These are phyloP conservation scores for Termitomyces titanicus DNA, from an alignment of 768 basidiomycete genomes.

Conservation along the genomic window DNA sequence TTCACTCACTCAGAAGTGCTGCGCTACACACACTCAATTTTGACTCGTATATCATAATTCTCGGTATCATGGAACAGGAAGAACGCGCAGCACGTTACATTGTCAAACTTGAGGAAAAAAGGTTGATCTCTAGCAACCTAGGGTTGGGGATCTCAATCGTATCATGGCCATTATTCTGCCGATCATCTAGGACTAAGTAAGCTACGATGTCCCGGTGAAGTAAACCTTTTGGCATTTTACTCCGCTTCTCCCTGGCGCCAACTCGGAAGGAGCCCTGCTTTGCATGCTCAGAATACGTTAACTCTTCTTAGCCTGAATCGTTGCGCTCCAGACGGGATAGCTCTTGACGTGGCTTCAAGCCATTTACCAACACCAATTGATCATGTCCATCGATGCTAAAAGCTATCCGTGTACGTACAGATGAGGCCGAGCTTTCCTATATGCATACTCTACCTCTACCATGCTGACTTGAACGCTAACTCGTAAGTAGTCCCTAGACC, in stretches of 20 bases:
- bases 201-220: neutral
- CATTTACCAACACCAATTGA: neutral
- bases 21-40: neutral
- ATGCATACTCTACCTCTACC: neutral
- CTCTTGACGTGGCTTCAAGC: constrained; percentile 1
- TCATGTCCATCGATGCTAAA: neutral
- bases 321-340: neutral
- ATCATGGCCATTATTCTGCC: neutral
- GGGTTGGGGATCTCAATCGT: neutral
- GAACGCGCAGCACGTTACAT: neutral
- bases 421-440: neutral
- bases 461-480: neutral
- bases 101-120: neutral
- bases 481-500: neutral
- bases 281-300: neutral
- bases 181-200: neutral
- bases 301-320: neutral
- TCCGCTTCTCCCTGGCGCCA: neutral
- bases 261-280: neutral
- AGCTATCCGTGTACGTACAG: constrained; percentile 1
- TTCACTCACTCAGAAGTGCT: neutral
- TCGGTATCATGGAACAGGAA: neutral
- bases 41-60: neutral
- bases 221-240: neutral
- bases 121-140: neutral